Evolutionary conservation across 1,284 basidiomycete genomes (phyloP), one percentile per base, ranked within the genome.

Genomic region (Athelia sp.): DNA sequence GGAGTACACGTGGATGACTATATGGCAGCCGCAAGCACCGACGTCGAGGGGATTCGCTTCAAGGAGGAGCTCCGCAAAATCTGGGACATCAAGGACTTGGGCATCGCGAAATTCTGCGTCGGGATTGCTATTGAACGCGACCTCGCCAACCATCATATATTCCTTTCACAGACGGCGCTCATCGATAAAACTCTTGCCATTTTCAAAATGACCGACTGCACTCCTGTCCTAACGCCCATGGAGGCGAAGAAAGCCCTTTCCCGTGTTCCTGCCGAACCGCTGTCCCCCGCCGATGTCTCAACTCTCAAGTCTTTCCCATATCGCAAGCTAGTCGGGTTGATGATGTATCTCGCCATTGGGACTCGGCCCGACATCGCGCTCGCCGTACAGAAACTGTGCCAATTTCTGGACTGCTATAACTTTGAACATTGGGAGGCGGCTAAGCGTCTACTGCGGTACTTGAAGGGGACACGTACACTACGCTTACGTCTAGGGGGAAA

Each of bases 331-430:
- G 58, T 76, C 4, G 70, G 75, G 4, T 63, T 56, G 2, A 63
- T 78, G 2, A 64, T 72, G 46, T 78, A 75, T 49, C 47, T 73
- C 0, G 61, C 67, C 2, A 53, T 68, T 13, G 64, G 55, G 0
- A 72, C 72, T 0, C 51, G 66, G 1, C 71, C 72, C 0, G 70
- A 78, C 55, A 71, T 78, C 24, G 45, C 68, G 0, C 71, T 62
- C 50, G 62, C 73, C 1, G 65, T 76, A 4, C 56, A 59, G 22
- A 50, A 62, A 14, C 60, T 78, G 0, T 56, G 60, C 1, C 64
- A 65, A 50, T 75, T 63, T 57, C 56, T 64, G 0, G 55, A 65
- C 26, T 64, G 55, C 45, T 66, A 60, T 47, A 43, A 54, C 0
- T 48, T 46, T 4, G 51, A 45, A 0, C 75, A 78, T 53, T 74